phyloP scores from a whole-genome alignment of 2,329 filamentous ascomycete species.

The Cyphellophora attinorum region DNA sequence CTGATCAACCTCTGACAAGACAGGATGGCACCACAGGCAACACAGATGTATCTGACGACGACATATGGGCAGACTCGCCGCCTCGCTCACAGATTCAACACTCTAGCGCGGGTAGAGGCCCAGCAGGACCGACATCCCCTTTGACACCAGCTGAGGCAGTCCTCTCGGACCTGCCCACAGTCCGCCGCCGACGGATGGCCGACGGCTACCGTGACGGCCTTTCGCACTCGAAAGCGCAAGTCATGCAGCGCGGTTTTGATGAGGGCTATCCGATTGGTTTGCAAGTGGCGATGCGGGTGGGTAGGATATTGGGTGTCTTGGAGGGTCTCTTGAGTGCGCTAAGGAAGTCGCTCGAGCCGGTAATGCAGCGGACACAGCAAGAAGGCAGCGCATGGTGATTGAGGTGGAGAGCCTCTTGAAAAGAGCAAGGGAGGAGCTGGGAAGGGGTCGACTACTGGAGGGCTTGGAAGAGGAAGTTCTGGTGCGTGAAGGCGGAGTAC shows the following conservation, averaged over 20 bases:
- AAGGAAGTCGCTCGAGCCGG: too few relatives aligned
- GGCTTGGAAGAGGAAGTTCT: conserved; percentile 13
- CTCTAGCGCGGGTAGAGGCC: neutral
- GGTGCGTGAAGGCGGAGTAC: conserved; percentile 1
- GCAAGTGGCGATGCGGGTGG: conserved; percentile 63
- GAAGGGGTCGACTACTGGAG: conserved; percentile 13
- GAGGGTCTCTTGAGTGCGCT: conserved; percentile 56
- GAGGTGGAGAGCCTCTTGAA: conserved; percentile 7
- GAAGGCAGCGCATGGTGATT: conserved; percentile 1
- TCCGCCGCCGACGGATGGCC: conserved; percentile 68
- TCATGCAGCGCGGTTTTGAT: conserved; percentile 82
- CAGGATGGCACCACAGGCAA: neutral
- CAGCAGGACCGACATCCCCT: neutral
- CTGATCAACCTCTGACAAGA: conserved; percentile 7
- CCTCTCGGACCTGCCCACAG: conserved; percentile 61
- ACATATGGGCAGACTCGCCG: conserved; percentile 12
- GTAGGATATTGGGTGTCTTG: conserved; percentile 65
- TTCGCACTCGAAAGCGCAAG: conserved; percentile 60
- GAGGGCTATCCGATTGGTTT: conserved; percentile 81
- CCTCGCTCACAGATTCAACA: neutral
- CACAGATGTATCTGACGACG: too few relatives aligned
- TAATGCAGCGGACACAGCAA: too few relatives aligned
- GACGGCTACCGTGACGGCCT: conserved; percentile 88
- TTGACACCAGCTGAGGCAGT: conserved; percentile 3
- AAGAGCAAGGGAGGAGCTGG: conserved; percentile 11